These are phyloP conservation scores for Imleria badia DNA, from an alignment of 768 basidiomycete species.

Conservation along the genomic window DNA sequence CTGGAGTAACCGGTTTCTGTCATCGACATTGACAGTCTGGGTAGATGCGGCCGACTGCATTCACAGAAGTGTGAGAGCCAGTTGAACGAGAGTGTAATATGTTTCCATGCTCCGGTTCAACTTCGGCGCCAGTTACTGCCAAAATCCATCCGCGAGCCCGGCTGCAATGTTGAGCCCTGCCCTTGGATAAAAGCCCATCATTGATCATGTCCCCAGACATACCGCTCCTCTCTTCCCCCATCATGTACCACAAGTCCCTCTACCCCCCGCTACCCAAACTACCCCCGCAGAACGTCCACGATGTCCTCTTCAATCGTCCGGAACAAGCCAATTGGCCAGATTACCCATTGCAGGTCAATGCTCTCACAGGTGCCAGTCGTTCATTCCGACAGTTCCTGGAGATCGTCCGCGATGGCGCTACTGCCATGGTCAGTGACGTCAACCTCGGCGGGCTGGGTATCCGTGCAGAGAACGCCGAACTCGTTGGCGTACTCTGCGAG, in stretches of 20 bases:
- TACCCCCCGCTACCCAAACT: conserved; percentile 51
- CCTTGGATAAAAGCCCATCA: conserved; percentile 7
- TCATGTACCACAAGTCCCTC: conserved; percentile 58
- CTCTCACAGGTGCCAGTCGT: conserved; percentile 45
- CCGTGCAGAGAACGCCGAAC: conserved; percentile 44
- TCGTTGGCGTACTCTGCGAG: conserved; percentile 68
- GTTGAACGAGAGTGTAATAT: too few species aligned
- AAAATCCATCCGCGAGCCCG: background rate
- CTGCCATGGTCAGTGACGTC: conserved; percentile 49
- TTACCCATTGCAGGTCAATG: conserved; percentile 56
- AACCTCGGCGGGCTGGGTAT: conserved; percentile 59
- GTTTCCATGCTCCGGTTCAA: background rate
- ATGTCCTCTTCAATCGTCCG: conserved; percentile 52
- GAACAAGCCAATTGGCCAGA: conserved; percentile 58
- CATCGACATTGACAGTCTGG: too few species aligned
- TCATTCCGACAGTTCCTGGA: conserved; percentile 50
- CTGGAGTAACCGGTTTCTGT: background rate
- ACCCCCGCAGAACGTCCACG: conserved; percentile 53
- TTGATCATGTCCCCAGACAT: background rate
- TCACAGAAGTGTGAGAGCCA: background rate
- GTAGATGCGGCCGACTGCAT: too few species aligned
- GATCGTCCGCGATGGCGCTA: conserved; percentile 53
- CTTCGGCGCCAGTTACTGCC: background rate
- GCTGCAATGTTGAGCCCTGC: background rate
- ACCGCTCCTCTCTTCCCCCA: background rate